Conservation (phyloP, 345 rosid genomes). For the Bretschneidera sinensis region DNA sequence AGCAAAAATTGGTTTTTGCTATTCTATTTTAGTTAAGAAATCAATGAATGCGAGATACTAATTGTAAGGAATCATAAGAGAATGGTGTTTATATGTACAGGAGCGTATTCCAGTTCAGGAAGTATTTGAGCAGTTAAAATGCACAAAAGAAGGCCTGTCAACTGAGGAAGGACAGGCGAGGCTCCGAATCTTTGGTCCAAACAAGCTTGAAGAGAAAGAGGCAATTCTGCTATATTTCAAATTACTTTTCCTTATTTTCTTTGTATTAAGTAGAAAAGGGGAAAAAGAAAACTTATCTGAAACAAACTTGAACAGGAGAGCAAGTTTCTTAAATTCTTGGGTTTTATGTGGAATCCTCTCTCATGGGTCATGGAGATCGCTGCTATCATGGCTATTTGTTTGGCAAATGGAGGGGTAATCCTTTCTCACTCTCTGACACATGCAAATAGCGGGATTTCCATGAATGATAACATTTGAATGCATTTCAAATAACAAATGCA, state of each 20-base stretch:
- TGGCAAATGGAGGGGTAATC: conserved; percentile 78
- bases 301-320: conserved; percentile 42
- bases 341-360: conserved; percentile 94
- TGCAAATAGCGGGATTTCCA: background rate
- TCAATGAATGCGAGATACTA: too few species aligned
- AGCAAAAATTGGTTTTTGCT: too few species aligned
- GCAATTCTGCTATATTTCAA: too few species aligned
- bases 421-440: background rate
- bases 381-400: conserved; percentile 78
- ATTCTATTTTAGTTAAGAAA: too few species aligned
- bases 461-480: background rate
- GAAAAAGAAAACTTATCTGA: background rate
- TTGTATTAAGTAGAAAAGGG: background rate
- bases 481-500: conserved; percentile 18
- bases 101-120: conserved; percentile 70
- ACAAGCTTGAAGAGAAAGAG: conserved; percentile 84
- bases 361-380: conserved; percentile 95
- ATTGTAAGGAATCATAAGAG: too few species aligned
- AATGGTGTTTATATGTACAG: conserved; percentile 28
- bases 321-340: conserved; percentile 67
- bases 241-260: background rate
- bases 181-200: conserved; percentile 66
- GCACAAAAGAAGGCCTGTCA: conserved; percentile 58
- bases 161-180: conserved; percentile 61
- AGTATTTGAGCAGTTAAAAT: conserved; percentile 61